Conservation (phyloP, 129 eudicot species). For the Centrapalus pauciflorus region DNA sequence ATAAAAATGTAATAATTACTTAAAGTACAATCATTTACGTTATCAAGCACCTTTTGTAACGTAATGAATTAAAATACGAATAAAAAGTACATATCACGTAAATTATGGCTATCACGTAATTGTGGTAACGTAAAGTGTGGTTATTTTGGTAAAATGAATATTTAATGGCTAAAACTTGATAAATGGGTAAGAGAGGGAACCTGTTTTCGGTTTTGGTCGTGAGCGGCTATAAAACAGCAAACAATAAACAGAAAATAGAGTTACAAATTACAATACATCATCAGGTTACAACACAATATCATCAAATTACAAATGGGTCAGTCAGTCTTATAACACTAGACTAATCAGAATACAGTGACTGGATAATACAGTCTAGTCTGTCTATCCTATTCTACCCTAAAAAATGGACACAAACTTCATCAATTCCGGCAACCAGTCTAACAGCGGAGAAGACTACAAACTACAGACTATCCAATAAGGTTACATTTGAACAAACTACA, state of each 20-base stretch:
- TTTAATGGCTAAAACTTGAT: too few relatives aligned
- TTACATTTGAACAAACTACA: constrained; percentile 10
- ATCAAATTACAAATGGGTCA: constrained; percentile 29
- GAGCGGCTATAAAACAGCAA: too few relatives aligned
- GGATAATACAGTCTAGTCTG: constrained; percentile 10
- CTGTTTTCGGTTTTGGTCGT: too few relatives aligned
- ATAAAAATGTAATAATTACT: too few relatives aligned
- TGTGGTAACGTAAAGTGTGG: too few relatives aligned
- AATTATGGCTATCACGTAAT: too few relatives aligned
- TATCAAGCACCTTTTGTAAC: too few relatives aligned
- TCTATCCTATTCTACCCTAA: constrained; percentile 21
- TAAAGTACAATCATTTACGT: too few relatives aligned
- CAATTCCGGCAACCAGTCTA: background rate
- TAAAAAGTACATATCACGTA: too few relatives aligned
- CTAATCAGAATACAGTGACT: constrained; percentile 8
- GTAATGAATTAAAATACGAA: too few relatives aligned
- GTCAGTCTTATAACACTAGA: constrained; percentile 7
- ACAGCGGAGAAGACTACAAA: background rate
- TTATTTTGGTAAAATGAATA: too few relatives aligned
- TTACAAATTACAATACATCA: constrained; percentile 8
- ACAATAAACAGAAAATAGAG: background rate
- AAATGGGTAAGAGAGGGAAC: too few relatives aligned
- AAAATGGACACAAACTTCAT: constrained; percentile 19
- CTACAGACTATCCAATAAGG: constrained; percentile 18
- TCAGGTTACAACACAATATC: background rate